Base-by-base conservation (phyloP, 306 rosid genomes). In the Begonia loranthoides region DNA sequence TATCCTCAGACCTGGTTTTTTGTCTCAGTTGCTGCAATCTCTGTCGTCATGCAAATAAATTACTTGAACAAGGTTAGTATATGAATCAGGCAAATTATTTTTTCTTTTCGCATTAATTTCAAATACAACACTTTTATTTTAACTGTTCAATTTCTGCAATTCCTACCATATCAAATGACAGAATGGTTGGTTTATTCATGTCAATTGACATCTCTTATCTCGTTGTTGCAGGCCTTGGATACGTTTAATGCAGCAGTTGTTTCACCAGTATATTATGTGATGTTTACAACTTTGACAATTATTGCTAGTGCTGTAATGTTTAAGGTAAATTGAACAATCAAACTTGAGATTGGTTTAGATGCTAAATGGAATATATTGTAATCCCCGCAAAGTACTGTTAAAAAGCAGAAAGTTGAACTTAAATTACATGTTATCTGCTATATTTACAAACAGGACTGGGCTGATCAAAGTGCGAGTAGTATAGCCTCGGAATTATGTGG, bases 1-100 rank as follows among this genome's bases (percentile, higher is more conserved):
- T 85, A 85, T 65, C 97, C 95, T 16, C 97, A 90, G 72, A 82
- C 94, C 54, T 90, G 95, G 97, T 79, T 90, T 66, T 90, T 90
- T 46, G 21, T 86, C 54, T 63, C 86, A 12, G 92, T 86, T 46
- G 87, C 95, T 6, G 61, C 65, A 47, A 83, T 90, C 58, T 85
- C 95, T 15, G 87, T 90, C 54, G 49, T 85, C 65, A 86, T 94
- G 52, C 95, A 90, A 72, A 59, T 90, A 64, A 90, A 85, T 76
- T 90, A 90, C 75, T 79, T 86, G 52, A 90, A 90, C 80, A 90
- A 72, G 95, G 97, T 90, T 64, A 67, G 90, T 74, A 46, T 41
- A 17, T 45, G 13, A 16, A n/a, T 28, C 36, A 4, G 36, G 36
- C 4, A 8, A 3, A 7, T 28, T 28, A 28, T 7, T 28, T 4